A percentile compares a stretch with the other conserved stretches of the same genome.
Evolutionary conservation across 805 yeast species (phyloP).

Genomic region (Candida ortonii): DNA sequence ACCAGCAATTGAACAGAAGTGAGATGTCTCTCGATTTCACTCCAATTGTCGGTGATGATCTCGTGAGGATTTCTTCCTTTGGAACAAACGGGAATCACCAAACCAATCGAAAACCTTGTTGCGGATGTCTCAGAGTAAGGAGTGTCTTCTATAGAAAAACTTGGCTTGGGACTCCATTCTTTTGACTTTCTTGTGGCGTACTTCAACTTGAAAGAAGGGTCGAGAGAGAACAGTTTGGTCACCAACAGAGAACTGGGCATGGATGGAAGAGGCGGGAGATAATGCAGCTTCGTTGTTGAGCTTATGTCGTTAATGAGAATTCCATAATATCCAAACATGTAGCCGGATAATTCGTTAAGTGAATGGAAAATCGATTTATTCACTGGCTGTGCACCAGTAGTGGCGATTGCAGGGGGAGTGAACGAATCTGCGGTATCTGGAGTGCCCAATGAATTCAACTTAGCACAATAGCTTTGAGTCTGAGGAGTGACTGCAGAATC

Average conservation of each 20-base stretch:
- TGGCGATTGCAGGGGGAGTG: conserved; percentile 1
- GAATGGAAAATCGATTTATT: conserved; percentile 40
- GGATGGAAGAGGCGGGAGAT: conserved; percentile 41
- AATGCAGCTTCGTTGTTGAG: conserved; percentile 45
- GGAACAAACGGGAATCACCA: conserved; percentile 44
- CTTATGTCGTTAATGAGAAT: conserved; percentile 46
- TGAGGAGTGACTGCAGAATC: conserved; percentile 37
- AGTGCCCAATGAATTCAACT: conserved; percentile 5
- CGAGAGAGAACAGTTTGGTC: conserved; percentile 42
- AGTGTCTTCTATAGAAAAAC: conserved; percentile 32
- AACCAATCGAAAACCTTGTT: conserved; percentile 45
- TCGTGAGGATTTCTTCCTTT: conserved; percentile 32
- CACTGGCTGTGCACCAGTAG: conserved; percentile 4
- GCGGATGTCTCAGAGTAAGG: conserved; percentile 17
- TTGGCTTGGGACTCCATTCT: conserved; percentile 44
- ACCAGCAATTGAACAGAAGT: conserved; percentile 40
- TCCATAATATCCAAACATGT: conserved; percentile 55
- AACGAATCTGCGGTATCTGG: conserved; percentile 1
- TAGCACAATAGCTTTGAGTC: background rate
- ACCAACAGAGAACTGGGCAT: conserved; percentile 41
- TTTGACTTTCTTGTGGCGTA: conserved; percentile 5
- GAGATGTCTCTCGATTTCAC: conserved; percentile 40
- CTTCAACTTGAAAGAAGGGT: conserved; percentile 21
- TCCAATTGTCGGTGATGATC: conserved; percentile 48
- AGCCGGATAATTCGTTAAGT: conserved; percentile 44